Conservation (phyloP, 148 eudicot genomes). For the Amaranthus hypochondriacus region DNA sequence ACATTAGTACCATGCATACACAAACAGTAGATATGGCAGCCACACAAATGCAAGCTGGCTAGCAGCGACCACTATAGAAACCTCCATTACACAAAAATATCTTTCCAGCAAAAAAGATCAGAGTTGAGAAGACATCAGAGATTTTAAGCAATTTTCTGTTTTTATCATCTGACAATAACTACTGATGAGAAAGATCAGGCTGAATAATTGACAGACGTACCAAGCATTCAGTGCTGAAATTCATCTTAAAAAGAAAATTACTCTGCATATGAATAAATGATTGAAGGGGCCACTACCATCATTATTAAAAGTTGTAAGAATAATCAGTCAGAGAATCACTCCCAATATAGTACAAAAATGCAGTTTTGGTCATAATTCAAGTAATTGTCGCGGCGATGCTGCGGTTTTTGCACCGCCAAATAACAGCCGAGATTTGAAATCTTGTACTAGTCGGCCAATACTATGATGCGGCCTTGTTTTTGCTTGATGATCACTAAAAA, state of each 20-base stretch:
- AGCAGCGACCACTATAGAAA: not conserved
- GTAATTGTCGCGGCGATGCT: too few relatives aligned
- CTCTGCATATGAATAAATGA: not conserved
- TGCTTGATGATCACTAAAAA: not conserved
- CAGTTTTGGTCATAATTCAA: too few relatives aligned
- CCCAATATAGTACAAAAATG: too few relatives aligned
- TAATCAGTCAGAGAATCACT: not conserved
- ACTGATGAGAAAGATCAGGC: not conserved
- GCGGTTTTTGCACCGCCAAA: too few relatives aligned
- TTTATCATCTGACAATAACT: not conserved
- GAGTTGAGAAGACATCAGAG: not conserved
- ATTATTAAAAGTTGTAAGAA: not conserved
- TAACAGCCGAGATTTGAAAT: too few relatives aligned
- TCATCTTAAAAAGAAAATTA: not conserved
- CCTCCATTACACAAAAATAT: not conserved
- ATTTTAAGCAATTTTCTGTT: not conserved
- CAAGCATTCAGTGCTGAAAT: not conserved
- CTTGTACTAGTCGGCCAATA: too few relatives aligned
- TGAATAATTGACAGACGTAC: not conserved
- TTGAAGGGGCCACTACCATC: not conserved
- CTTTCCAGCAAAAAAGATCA: not conserved
- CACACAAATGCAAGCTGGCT: slow-evolving; percentile 6
- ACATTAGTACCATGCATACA: not conserved
- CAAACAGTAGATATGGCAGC: not conserved
- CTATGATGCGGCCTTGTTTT: too few relatives aligned